phyloP scores from a whole-genome alignment of 2,329 filamentous ascomycete genomes.

The Teratosphaeria pseudoeucalypti region DNA sequence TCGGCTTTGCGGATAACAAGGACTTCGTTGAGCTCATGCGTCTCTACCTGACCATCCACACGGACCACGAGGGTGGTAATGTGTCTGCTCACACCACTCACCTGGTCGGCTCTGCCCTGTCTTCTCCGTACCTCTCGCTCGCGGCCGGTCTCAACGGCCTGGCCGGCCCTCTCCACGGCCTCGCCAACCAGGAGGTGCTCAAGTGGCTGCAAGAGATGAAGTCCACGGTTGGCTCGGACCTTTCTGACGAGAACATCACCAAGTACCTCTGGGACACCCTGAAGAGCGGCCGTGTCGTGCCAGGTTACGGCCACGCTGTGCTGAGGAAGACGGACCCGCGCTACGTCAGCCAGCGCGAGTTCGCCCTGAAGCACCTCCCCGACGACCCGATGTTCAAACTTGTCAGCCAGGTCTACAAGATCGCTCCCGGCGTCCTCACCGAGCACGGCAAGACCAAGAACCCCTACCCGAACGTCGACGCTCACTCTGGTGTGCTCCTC shows the following conservation, averaged over 20 bases:
- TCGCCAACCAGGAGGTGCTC: constrained; percentile 99
- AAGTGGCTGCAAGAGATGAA: constrained; percentile 99
- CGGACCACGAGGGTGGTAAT: constrained; percentile 98
- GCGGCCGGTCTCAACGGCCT: constrained; percentile 96
- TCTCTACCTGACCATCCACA: constrained; percentile 99
- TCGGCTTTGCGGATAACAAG: constrained; percentile 86
- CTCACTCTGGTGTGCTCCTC: constrained; percentile 96
- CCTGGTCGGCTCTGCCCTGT: constrained; percentile 90
- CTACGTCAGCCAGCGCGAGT: constrained; percentile 96
- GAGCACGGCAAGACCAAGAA: constrained; percentile 99
- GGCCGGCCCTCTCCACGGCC: constrained; percentile 93
- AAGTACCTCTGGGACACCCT: constrained; percentile 98
- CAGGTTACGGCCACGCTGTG: constrained; percentile 96
- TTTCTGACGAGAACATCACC: constrained; percentile 92
- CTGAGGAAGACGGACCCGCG: constrained; percentile 99
- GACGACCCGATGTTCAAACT: constrained; percentile 99
- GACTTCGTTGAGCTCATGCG: constrained; percentile 98
- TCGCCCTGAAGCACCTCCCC: constrained; percentile 85
- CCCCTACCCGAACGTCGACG: constrained; percentile 97
- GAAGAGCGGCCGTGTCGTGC: constrained; percentile 90
- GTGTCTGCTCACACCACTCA: constrained; percentile 98
- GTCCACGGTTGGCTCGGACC: constrained; percentile 82
- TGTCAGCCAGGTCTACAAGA: constrained; percentile 99
- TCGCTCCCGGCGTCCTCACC: constrained; percentile 90
- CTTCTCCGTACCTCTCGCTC: constrained; percentile 93